Percentiles rank a stretch among this genome's conserved stretches.
Conservation (phyloP, 345 rosid genomes). For the Lepidium sativum region DNA sequence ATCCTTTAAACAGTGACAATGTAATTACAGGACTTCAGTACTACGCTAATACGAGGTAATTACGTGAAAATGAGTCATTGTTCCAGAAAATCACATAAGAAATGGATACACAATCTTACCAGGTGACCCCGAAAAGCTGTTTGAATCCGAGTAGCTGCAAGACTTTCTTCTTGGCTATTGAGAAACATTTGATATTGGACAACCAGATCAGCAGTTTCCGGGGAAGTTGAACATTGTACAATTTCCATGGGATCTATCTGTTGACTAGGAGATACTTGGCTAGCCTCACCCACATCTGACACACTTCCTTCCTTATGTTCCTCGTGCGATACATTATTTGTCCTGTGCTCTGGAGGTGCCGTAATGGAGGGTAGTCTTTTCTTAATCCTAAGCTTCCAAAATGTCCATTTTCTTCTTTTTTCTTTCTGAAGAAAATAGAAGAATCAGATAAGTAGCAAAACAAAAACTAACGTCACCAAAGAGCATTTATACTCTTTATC, state of each 20-base stretch:
- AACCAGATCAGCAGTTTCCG: constrained; percentile 20
- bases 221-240: constrained; percentile 7
- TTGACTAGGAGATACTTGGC: constrained; percentile 30
- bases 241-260: constrained; percentile 29
- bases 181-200: constrained; percentile 19
- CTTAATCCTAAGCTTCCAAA: constrained; percentile 45
- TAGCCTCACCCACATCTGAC: constrained; percentile 46
- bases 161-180: constrained; percentile 17
- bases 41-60: not conserved
- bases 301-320: constrained; percentile 34
- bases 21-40: not conserved
- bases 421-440: constrained; percentile 35
- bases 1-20: not conserved
- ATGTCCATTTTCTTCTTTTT: constrained; percentile 60
- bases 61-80: not conserved
- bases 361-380: constrained; percentile 43
- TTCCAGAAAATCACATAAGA: not conserved
- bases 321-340: constrained; percentile 34
- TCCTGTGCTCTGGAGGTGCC: constrained; percentile 38
- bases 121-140: constrained; percentile 67
- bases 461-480: not conserved
- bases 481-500: not conserved
- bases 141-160: constrained; percentile 59
- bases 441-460: not conserved
- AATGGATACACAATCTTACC: constrained; percentile 36